Conservation (phyloP, 192 early-diverging fungal genomes). For the Rhizoclosmatium globosum region DNA sequence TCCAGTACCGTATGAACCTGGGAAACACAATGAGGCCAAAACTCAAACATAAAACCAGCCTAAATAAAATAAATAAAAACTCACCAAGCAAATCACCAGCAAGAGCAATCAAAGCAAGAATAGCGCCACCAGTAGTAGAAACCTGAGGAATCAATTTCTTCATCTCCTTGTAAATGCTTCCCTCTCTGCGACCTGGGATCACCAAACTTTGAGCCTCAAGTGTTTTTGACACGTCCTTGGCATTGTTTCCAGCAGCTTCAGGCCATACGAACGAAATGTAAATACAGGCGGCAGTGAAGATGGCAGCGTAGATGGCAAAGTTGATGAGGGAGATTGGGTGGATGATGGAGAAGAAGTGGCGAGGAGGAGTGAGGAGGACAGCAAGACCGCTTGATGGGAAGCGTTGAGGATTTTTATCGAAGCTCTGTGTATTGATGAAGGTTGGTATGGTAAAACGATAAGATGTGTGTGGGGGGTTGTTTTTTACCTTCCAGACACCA, state of each 20-base stretch:
- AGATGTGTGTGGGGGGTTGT: not conserved
- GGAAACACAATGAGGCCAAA: not conserved
- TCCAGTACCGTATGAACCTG: constrained; percentile 88
- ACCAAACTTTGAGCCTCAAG: constrained; percentile 91
- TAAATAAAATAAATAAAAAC: constrained; percentile 16
- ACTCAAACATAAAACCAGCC: not conserved
- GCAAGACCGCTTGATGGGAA: constrained; percentile 88
- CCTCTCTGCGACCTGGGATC: constrained; percentile 88
- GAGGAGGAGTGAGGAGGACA: constrained; percentile 93
- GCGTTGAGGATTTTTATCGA: constrained; percentile 85
- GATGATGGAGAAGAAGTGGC: constrained; percentile 77
- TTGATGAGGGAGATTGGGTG: constrained; percentile 78
- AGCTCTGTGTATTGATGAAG: constrained; percentile 56
- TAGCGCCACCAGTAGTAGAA: constrained; percentile 84
- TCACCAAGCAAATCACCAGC: constrained; percentile 84
- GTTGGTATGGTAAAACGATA: constrained; percentile 26
- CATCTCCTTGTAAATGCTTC: constrained; percentile 94
- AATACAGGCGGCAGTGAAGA: constrained; percentile 87
- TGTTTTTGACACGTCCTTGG: constrained; percentile 90
- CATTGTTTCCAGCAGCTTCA: constrained; percentile 91
- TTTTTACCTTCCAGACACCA: constrained; percentile 81
- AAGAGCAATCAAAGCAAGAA: constrained; percentile 83
- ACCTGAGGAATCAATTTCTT: constrained; percentile 94
- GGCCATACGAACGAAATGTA: constrained; percentile 91
- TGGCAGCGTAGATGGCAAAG: constrained; percentile 82